These are phyloP conservation scores for Talaromyces sp. DNA, from an alignment of 2,329 filamentous ascomycete genomes.

Conservation along the genomic window DNA sequence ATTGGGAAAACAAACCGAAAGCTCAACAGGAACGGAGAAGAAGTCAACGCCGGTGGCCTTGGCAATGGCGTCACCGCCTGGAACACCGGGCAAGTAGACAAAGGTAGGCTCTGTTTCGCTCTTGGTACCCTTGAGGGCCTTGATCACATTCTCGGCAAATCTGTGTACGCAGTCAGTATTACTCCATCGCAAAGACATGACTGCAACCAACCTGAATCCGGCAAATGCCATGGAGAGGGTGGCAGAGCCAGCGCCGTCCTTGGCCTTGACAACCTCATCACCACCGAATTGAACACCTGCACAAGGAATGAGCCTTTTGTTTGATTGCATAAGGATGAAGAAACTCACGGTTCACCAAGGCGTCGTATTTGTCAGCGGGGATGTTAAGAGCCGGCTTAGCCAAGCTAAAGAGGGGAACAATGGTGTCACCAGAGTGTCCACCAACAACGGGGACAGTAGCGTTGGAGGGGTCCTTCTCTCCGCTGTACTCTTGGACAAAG, in stretches of 20 bases:
- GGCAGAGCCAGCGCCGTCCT: slow-evolving; percentile 83
- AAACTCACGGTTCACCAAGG: slow-evolving; percentile 71
- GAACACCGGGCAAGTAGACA: slow-evolving; percentile 86
- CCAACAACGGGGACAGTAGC: slow-evolving; percentile 87
- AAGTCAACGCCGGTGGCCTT: slow-evolving; percentile 83
- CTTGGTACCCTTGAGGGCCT: slow-evolving; percentile 81
- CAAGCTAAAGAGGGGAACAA: slow-evolving; percentile 95
- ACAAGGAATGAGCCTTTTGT: background rate
- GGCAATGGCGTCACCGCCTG: slow-evolving; percentile 77
- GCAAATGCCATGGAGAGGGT: slow-evolving; percentile 95
- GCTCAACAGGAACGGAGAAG: slow-evolving; percentile 94
- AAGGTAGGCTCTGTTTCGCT: slow-evolving; percentile 92
- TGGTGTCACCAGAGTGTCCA: slow-evolving; percentile 96
- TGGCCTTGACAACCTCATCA: slow-evolving; percentile 93
- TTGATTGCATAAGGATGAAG: background rate
- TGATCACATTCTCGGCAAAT: slow-evolving; percentile 91
- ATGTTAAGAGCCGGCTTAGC: slow-evolving; percentile 73
- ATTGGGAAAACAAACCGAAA: slow-evolving; percentile 64
- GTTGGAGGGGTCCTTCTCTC: slow-evolving; percentile 75
- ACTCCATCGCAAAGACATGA: slow-evolving; percentile 9
- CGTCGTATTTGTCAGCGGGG: slow-evolving; percentile 83
- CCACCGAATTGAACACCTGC: slow-evolving; percentile 86
- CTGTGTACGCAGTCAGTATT: slow-evolving; percentile 39
- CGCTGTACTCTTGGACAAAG: slow-evolving; percentile 80
- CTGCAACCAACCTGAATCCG: slow-evolving; percentile 69